Percentiles rank a stretch among this genome's conserved stretches.
phyloP scores from a whole-genome alignment of 108 stramenopile genomes.

The Hondaea fermentalgiana region DNA sequence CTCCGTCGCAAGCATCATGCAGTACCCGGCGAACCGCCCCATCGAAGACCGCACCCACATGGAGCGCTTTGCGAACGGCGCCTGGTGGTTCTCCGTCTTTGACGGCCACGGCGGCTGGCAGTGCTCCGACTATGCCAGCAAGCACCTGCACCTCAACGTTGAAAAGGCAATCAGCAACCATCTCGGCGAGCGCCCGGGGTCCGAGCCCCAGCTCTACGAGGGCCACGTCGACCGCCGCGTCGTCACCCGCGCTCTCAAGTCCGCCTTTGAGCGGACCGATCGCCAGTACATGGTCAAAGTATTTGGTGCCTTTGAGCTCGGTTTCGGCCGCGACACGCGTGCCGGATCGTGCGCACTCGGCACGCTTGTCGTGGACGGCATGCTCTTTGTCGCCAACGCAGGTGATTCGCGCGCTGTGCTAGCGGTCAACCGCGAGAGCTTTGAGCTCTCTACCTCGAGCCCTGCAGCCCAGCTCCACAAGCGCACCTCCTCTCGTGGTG shows the following conservation, averaged over 20 bases:
- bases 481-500: not conserved
- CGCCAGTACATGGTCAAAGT: slow-evolving; percentile 35
- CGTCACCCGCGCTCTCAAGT: slow-evolving; percentile 9
- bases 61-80: slow-evolving; percentile 21
- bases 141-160: not conserved
- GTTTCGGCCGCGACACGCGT: slow-evolving; percentile 42
- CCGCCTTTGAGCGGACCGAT: slow-evolving; percentile 42
- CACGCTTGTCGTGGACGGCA: slow-evolving; percentile 28
- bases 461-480: not conserved
- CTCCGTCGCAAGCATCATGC: not conserved
- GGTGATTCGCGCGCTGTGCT: slow-evolving; percentile 22
- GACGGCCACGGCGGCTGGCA: slow-evolving; percentile 63
- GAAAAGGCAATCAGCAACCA: not conserved
- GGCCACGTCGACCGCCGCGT: not conserved
- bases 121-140: slow-evolving; percentile 40
- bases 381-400: slow-evolving; percentile 43
- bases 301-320: slow-evolving; percentile 41
- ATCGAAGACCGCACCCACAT: slow-evolving; percentile 46
- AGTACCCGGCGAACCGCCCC: slow-evolving; percentile 46
- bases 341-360: slow-evolving; percentile 49
- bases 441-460: not conserved
- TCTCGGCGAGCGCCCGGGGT: not conserved
- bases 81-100: slow-evolving; percentile 42
- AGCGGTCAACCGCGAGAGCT: not conserved
- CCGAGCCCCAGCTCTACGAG: not conserved